These are phyloP conservation scores for Clausena lansium DNA, from an alignment of 345 rosid species.

Conservation along the genomic window DNA sequence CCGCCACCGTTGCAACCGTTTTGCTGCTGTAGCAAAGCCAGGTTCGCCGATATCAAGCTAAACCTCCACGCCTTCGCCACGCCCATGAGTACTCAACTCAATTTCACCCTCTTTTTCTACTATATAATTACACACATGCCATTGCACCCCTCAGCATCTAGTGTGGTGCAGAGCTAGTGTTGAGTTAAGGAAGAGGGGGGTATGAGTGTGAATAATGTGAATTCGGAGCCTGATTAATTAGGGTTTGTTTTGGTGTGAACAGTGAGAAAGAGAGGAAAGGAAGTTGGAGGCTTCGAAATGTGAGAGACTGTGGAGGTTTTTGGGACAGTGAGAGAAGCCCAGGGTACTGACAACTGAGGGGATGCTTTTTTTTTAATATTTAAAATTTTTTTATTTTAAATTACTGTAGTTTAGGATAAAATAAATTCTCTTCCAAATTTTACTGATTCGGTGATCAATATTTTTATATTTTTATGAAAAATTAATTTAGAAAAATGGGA, in stretches of 20 bases:
- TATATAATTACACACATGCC: constrained; percentile 34
- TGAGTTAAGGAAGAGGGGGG: not conserved
- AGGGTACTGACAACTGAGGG: not conserved
- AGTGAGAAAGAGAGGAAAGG: not conserved
- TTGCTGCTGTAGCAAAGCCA: constrained; percentile 59
- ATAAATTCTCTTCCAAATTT: not conserved
- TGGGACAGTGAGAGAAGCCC: not conserved
- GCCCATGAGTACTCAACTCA: constrained; percentile 38
- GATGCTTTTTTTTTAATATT: not conserved
- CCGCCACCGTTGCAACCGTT: constrained; percentile 26
- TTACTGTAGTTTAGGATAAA: not conserved
- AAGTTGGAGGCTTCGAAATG: constrained; percentile 14
- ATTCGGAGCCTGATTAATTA: not conserved
- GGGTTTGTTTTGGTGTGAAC: constrained; percentile 26
- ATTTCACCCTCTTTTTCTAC: constrained; percentile 36
- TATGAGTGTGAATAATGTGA: constrained; percentile 12
- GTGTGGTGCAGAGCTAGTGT: not conserved
- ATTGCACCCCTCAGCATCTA: not conserved
- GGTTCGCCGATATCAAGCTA: constrained; percentile 48
- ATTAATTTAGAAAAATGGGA: no score
- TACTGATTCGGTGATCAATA: not conserved
- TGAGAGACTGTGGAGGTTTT: not conserved
- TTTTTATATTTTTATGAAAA: not conserved
- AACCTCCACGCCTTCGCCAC: constrained; percentile 54
- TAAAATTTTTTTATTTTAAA: no score